phyloP scores from a whole-genome alignment of 2,329 filamentous ascomycete species.

The Claviceps capensis region DNA sequence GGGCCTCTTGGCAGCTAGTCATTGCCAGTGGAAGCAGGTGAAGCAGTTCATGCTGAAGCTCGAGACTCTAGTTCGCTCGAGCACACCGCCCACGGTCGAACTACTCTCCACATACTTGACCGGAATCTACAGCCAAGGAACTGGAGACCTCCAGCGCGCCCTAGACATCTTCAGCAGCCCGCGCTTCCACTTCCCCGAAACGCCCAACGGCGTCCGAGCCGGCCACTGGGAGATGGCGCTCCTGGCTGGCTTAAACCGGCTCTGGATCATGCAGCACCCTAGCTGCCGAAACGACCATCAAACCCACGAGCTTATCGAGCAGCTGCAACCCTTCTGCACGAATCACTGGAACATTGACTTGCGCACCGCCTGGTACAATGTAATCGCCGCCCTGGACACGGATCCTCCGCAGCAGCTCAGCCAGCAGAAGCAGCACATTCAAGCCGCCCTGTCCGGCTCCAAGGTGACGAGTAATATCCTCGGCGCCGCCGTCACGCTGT shows the following conservation, averaged over 20 bases:
- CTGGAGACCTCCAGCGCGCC: constrained; percentile 57
- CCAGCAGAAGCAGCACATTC: constrained; percentile 65
- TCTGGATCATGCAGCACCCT: constrained; percentile 59
- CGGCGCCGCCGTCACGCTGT: constrained; percentile 69
- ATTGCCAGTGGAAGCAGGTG: constrained; percentile 56
- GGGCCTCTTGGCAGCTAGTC: constrained; percentile 54
- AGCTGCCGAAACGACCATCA: constrained; percentile 41
- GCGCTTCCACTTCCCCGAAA: constrained; percentile 34
- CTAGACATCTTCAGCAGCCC: constrained; percentile 50
- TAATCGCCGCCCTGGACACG: constrained; percentile 53
- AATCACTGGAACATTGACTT: constrained; percentile 63
- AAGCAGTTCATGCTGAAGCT: constrained; percentile 42
- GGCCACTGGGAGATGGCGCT: constrained; percentile 51
- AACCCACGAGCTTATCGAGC: constrained; percentile 47
- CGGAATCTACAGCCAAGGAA: constrained; percentile 64
- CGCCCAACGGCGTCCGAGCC: constrained; percentile 28
- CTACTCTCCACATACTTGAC: constrained; percentile 55
- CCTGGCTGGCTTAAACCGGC: constrained; percentile 51
- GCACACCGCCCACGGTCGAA: constrained; percentile 26
- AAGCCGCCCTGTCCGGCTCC: constrained; percentile 56
- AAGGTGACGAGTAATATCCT: constrained; percentile 61
- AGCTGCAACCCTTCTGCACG: constrained; percentile 52
- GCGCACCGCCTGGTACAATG: constrained; percentile 61
- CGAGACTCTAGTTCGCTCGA: constrained; percentile 26
- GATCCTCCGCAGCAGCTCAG: constrained; percentile 53